Conservation (phyloP, 1,284 basidiomycete species). For the Melampsora americana region DNA sequence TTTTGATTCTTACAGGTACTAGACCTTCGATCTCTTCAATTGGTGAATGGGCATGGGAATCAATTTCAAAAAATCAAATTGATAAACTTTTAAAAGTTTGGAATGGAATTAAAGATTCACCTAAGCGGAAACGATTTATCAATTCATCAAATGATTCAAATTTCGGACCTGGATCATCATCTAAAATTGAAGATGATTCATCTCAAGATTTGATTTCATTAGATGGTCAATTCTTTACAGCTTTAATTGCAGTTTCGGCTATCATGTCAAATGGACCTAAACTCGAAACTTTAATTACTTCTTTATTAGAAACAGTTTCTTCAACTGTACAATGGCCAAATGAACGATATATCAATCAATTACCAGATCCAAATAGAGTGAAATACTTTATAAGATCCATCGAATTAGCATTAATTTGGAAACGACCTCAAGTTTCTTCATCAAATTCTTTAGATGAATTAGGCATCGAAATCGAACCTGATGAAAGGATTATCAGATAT, state of each 20-base stretch:
- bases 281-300: constrained; percentile 1
- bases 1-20: constrained; percentile 14
- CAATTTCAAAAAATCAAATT: neutral
- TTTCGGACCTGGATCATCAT: neutral
- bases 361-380: constrained; percentile 22
- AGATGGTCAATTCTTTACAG: constrained; percentile 30
- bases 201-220: constrained; percentile 13
- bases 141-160: neutral
- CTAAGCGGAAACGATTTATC: neutral
- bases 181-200: neutral
- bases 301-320: neutral
- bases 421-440: constrained; percentile 14
- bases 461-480: neutral
- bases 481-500: constrained; percentile 28
- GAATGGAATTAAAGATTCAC: constrained; percentile 3
- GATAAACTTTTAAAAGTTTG: constrained; percentile 19
- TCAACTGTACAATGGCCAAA: too few species aligned
- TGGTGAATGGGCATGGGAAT: constrained; percentile 37
- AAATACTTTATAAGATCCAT: constrained; percentile 28
- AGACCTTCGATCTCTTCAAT: constrained; percentile 9
- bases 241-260: constrained; percentile 19
- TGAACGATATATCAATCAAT: neutral
- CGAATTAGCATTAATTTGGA: constrained; percentile 22
- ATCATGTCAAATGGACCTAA: neutral
- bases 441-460: neutral